These are phyloP conservation scores for Saccharomycopsis phalli DNA, from an alignment of 1,139 yeast genomes.

Conservation along the genomic window DNA sequence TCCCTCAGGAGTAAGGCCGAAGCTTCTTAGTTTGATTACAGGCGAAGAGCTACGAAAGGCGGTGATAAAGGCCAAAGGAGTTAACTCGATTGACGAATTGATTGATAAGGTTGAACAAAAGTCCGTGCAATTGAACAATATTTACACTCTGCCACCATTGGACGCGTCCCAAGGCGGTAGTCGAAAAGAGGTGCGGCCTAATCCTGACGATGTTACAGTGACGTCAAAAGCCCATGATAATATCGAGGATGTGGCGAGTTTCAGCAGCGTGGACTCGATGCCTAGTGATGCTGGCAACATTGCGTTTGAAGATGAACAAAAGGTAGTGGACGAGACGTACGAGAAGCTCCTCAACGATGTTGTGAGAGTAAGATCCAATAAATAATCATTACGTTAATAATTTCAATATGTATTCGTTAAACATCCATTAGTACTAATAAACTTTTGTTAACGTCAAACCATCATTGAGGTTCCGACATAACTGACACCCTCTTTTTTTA, in stretches of 20 bases:
- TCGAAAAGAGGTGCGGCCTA: too few relatives aligned
- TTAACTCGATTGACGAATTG: slow-evolving; percentile 60
- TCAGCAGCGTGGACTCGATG: slow-evolving; percentile 17
- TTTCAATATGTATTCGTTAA: not conserved
- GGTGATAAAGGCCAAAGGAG: slow-evolving; percentile 68
- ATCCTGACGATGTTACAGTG: slow-evolving; percentile 10
- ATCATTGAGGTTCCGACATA: slow-evolving; percentile 5
- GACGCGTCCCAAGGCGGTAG: not conserved
- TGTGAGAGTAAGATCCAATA: slow-evolving; percentile 47
- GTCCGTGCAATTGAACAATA: slow-evolving; percentile 45
- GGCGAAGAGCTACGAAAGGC: slow-evolving; percentile 74
- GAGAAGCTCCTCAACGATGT: slow-evolving; percentile 63
- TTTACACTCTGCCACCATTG: slow-evolving; percentile 29
- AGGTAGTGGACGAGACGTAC: slow-evolving; percentile 52
- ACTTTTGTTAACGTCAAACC: not conserved
- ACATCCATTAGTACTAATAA: not conserved
- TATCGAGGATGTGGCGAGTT: slow-evolving; percentile 21
- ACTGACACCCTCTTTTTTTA: slow-evolving; percentile 2
- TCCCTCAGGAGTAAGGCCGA: slow-evolving; percentile 11
- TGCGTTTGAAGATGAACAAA: slow-evolving; percentile 24
- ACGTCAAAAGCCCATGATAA: slow-evolving; percentile 10
- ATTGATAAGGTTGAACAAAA: slow-evolving; percentile 55
- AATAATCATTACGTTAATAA: slow-evolving; percentile 18
- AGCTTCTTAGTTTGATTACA: slow-evolving; percentile 43
- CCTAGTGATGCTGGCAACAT: slow-evolving; percentile 11